Conservation (phyloP, 1,284 basidiomycete species). For the Stereum hirsutum region DNA sequence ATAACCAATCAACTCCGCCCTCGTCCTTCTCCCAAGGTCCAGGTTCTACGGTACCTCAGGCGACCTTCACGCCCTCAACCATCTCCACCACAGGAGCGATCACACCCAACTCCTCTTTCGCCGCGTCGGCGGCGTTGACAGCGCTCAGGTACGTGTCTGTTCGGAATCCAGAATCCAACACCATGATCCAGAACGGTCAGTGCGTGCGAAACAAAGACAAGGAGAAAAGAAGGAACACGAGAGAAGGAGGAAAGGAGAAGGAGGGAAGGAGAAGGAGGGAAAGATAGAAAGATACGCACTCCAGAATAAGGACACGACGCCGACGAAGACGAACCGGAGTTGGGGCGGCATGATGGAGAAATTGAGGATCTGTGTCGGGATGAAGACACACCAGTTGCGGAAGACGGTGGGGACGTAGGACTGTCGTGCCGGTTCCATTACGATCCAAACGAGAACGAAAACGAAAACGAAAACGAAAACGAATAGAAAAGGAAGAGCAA, state of each 20-base stretch:
- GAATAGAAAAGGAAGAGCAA: background rate
- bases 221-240: conserved; percentile 6
- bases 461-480: background rate
- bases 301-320: conserved; percentile 82
- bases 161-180: no score
- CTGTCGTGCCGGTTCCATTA: no score
- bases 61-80: no score
- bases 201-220: background rate
- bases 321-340: conserved; percentile 68
- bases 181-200: conserved; percentile 1
- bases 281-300: conserved; percentile 51
- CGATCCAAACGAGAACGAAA: background rate
- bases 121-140: conserved; percentile 24
- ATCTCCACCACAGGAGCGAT: background rate
- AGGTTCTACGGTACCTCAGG: no score
- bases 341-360: conserved; percentile 75
- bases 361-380: conserved; percentile 77
- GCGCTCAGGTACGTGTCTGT: conserved; percentile 40
- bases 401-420: conserved; percentile 62
- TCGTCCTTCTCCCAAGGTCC: no score
- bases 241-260: conserved; percentile 9
- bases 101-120: background rate
- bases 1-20: no score
- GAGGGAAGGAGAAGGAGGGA: conserved; percentile 11
- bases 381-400: conserved; percentile 74